These are phyloP conservation scores for Globisporangium cylindrosporum DNA, from an alignment of 352 stramenopile genomes.

Conservation along the genomic window DNA sequence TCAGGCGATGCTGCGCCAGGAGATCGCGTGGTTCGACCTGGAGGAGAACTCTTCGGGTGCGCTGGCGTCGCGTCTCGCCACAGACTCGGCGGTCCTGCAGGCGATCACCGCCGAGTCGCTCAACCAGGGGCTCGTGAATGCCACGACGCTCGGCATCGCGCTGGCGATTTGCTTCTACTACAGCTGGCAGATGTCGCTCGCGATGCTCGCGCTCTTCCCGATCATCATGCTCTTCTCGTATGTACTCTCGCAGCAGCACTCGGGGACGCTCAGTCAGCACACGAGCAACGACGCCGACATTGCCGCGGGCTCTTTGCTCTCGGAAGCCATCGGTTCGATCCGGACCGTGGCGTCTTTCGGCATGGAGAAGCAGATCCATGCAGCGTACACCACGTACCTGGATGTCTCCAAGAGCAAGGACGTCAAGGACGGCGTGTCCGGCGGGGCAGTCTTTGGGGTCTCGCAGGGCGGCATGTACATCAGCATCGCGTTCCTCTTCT, in stretches of 20 bases:
- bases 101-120: conserved; percentile 68
- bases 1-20: conserved; percentile 59
- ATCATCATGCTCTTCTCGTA: conserved; percentile 34
- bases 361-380: conserved; percentile 25
- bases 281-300: conserved; percentile 43
- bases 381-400: conserved; percentile 23
- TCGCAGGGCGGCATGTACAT: conserved; percentile 55
- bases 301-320: conserved; percentile 34
- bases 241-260: conserved; percentile 38
- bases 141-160: conserved; percentile 49
- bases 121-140: conserved; percentile 49
- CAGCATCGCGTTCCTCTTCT: conserved; percentile 65
- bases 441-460: conserved; percentile 47
- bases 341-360: conserved; percentile 43
- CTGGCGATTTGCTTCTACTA: conserved; percentile 51
- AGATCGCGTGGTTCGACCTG: conserved; percentile 76
- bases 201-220: conserved; percentile 28
- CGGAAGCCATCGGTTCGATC: conserved; percentile 48
- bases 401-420: conserved; percentile 25
- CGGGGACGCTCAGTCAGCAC: conserved; percentile 33
- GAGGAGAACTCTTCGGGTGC: conserved; percentile 60
- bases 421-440: conserved; percentile 35
- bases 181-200: conserved; percentile 62
- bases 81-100: conserved; percentile 74
- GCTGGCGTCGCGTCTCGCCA: conserved; percentile 59